These are phyloP conservation scores for Murraya koenigii DNA, from an alignment of 345 rosid species.

Conservation along the genomic window DNA sequence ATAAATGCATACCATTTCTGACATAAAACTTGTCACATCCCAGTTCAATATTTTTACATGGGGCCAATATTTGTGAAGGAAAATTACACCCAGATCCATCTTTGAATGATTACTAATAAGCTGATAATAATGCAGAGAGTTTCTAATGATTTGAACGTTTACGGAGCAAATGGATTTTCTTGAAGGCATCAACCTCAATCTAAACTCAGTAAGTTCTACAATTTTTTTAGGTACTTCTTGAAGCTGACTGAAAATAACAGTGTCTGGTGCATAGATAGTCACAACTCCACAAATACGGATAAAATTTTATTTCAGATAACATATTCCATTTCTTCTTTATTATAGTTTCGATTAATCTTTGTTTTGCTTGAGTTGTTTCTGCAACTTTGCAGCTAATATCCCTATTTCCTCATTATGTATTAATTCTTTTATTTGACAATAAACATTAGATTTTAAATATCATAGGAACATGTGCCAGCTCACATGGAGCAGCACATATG, in stretches of 20 bases:
- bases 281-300: not conserved
- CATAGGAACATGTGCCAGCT: not conserved
- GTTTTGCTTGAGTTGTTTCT: not conserved
- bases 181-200: not conserved
- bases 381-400: not conserved
- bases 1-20: not conserved
- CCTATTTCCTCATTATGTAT: not conserved
- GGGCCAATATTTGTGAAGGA: not conserved
- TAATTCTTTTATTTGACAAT: not conserved
- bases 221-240: not conserved
- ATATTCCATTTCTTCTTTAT: too few relatives aligned
- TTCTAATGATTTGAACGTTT: not conserved
- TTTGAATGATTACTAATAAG: not conserved
- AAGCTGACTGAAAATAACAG: not conserved
- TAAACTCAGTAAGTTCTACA: not conserved
- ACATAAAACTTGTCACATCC: not conserved
- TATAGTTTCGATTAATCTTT: not conserved
- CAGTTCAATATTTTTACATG: not conserved
- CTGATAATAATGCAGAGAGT: not conserved
- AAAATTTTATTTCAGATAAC: not conserved
- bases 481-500: slow-evolving; percentile 1
- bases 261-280: not conserved
- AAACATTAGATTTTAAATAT: not conserved
- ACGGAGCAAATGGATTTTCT: not conserved
- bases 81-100: not conserved